phyloP scores from a whole-genome alignment of 345 rosid species.

The Melaleuca alternifolia region DNA sequence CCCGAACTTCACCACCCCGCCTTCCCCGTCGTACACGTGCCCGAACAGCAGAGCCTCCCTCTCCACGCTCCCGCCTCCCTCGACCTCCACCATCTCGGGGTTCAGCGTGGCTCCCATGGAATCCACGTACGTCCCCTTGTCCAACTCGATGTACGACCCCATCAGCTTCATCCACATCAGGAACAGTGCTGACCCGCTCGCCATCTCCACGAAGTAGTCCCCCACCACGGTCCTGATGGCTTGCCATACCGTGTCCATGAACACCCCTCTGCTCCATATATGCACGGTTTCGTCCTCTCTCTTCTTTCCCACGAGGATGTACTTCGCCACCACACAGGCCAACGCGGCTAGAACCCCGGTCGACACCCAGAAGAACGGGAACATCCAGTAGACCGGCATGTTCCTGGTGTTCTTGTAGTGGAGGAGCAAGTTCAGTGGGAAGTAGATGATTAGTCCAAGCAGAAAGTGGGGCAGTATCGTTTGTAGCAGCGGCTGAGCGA shows the following conservation, averaged over 20 bases:
- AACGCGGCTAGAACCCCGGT: constrained; percentile 34
- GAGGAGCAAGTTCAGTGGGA: constrained; percentile 24
- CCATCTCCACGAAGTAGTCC: constrained; percentile 52
- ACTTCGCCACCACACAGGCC: constrained; percentile 35
- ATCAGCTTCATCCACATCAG: constrained; percentile 45
- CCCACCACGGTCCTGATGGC: constrained; percentile 43
- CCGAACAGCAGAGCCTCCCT: constrained; percentile 50
- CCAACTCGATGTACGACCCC: constrained; percentile 40
- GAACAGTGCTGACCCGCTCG: constrained; percentile 28
- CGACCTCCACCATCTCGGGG: constrained; percentile 62
- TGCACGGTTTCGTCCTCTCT: constrained; percentile 30
- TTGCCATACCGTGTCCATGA: constrained; percentile 57
- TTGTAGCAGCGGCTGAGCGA: constrained; percentile 50
- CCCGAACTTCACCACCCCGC: constrained; percentile 46
- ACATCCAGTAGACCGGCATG: constrained; percentile 26
- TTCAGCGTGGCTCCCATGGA: constrained; percentile 49
- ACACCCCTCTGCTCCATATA: constrained; percentile 40
- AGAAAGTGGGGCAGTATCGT: constrained; percentile 44
- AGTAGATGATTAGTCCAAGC: constrained; percentile 24
- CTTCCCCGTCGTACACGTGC: constrained; percentile 57
- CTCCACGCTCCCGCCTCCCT: constrained; percentile 39
- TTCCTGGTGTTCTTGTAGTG: constrained; percentile 12
- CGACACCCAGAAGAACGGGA: constrained; percentile 39
- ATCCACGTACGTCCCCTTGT: constrained; percentile 35
- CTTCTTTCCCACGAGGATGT: constrained; percentile 53